Percentiles rank a stretch among this genome's conserved stretches.
phyloP scores from a whole-genome alignment of 208 protist species.

The Phytomonas francai region DNA sequence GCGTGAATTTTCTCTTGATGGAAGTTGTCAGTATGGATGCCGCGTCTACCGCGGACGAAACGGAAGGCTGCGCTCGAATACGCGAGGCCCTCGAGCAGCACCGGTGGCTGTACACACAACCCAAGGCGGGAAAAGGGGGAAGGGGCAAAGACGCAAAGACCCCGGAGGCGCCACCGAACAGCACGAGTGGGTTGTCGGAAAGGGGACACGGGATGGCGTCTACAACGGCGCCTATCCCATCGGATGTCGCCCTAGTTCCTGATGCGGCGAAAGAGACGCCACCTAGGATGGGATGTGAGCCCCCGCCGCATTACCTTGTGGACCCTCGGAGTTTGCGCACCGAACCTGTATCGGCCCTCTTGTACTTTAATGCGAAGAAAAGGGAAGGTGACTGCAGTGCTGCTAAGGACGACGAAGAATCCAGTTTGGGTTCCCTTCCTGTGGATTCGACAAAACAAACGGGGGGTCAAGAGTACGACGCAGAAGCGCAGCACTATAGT shows the following conservation, averaged over 20 bases:
- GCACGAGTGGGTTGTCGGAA: neutral
- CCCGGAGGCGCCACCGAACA: neutral
- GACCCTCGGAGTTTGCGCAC: slow-evolving; percentile 49
- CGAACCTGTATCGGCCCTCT: slow-evolving; percentile 25
- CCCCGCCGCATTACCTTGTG: slow-evolving; percentile 43
- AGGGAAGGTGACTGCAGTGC: neutral
- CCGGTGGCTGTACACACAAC: slow-evolving; percentile 31
- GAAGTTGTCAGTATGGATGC: slow-evolving; percentile 16
- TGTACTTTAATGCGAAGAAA: neutral
- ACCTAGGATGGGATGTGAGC: slow-evolving; percentile 23
- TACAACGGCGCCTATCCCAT: neutral
- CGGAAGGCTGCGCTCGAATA: slow-evolving; percentile 25
- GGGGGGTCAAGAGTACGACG: neutral
- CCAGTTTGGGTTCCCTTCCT: neutral
- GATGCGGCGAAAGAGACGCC: slow-evolving; percentile 1
- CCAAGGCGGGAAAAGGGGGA: neutral
- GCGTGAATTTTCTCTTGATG: slow-evolving; percentile 11
- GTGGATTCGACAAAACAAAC: slow-evolving; percentile 3
- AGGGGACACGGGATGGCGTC: neutral
- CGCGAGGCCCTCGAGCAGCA: slow-evolving; percentile 52
- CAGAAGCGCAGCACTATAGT: slow-evolving; percentile 2
- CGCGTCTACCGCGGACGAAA: slow-evolving; percentile 15
- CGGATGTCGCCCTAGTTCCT: neutral
- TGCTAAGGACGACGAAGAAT: neutral
- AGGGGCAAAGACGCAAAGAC: neutral